Evolutionary conservation across 768 basidiomycete species (phyloP), one percentile per base, ranked within the genome.

Genomic region (Asterophora parasitica): DNA sequence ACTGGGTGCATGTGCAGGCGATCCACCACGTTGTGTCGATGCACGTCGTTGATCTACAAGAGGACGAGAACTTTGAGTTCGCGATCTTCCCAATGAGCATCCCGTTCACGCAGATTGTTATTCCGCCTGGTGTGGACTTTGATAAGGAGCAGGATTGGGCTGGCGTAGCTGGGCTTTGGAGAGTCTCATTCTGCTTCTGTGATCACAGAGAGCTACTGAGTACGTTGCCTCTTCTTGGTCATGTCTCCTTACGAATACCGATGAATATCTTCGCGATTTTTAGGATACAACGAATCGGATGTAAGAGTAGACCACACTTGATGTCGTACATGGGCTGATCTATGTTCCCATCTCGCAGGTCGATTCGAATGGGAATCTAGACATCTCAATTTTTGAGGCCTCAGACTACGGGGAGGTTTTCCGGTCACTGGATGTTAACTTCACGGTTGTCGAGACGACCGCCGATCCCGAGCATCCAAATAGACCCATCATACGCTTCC

Each of bases 201-300:
- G 84, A 88, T 59, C 84, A 88, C 56, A 65, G 81, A 4, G 81
- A 82, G 39, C 70, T 88, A 31, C 55, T 84, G 34, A 64, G 84
- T 87, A 56, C 61, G 83, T 68, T 11, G 42, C 28, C 28, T 11
- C 62, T 20, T 55, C 58, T 43, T 52, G 15, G 23, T 27, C 15
- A 27, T 16, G 12, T 28, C 3, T 10, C 9, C 11, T 44, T 27
- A 20, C 8, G 31, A 13, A 31, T 47, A 35, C 31, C 46, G 7
- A 44, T 9, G n/a, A 23, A n/a, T 36, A 8, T 28, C n/a, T n/a
- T n/a, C n/a, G n/a, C 33, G 15, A 6, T 3, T 10, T 2, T 33
- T 20, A 61, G 60, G 43, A 33, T 82, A 75, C 50, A 85, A 85
- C 51, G 67, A 63, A 15, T 53, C 60, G 13, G 51, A 56, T 44